phyloP scores from a whole-genome alignment of 2,329 filamentous ascomycete species.

The Grosmannia penicillata region DNA sequence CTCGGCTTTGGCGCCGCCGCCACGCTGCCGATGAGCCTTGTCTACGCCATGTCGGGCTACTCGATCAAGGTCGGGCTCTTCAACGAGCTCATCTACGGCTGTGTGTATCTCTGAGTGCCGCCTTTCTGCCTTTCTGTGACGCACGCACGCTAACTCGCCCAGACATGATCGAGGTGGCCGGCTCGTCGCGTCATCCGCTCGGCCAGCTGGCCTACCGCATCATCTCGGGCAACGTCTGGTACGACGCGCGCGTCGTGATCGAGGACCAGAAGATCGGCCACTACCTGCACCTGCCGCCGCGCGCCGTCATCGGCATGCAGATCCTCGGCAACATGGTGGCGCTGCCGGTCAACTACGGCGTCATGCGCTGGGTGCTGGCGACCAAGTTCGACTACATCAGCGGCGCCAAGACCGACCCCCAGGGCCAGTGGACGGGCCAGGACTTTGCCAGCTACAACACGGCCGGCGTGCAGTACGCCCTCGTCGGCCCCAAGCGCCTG shows the following conservation, averaged over 20 bases:
- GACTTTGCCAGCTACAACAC: conserved; percentile 10
- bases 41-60: conserved; percentile 10
- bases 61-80: conserved; percentile 10
- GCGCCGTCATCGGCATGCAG: conserved; percentile 11
- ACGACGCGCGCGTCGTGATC: conserved; percentile 7
- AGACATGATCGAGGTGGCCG: conserved; percentile 10
- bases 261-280: conserved; percentile 10
- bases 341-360: conserved; percentile 10
- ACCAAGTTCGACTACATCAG: conserved; percentile 10
- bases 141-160: too few relatives aligned
- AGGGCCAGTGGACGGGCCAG: conserved; percentile 11
- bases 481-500: conserved; percentile 10
- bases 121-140: too few relatives aligned
- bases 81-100: conserved; percentile 11
- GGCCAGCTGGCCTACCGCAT: conserved; percentile 10
- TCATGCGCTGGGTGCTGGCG: conserved; percentile 10
- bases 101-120: too few relatives aligned
- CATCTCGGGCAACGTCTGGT: conserved; percentile 11
- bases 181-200: conserved; percentile 6
- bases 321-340: conserved; percentile 10
- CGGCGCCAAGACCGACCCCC: conserved; percentile 6
- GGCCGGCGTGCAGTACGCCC: conserved; percentile 10
- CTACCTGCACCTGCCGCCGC: conserved; percentile 10
- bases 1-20: conserved; percentile 10
- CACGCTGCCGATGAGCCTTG: conserved; percentile 10